These are phyloP conservation scores for Ehretia macrophylla DNA, from an alignment of 257 asterid genomes.

Conservation along the genomic window DNA sequence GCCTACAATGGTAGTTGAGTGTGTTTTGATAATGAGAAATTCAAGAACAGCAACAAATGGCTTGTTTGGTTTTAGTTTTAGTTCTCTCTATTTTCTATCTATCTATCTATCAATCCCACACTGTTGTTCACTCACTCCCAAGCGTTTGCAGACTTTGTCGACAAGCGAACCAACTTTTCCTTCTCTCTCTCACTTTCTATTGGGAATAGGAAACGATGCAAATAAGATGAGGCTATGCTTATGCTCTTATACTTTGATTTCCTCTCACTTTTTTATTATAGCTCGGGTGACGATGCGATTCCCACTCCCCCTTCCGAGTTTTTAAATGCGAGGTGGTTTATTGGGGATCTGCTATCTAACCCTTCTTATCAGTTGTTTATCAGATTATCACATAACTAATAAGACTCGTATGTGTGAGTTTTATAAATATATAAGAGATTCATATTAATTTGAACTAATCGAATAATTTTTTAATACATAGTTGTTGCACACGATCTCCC, in stretches of 20 bases:
- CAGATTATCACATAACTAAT: no score
- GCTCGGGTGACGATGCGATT: no score
- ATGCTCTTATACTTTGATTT: not conserved
- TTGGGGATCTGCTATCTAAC: not conserved
- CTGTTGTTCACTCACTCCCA: not conserved
- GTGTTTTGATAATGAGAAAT: not conserved
- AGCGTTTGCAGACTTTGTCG: not conserved
- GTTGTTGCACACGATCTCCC: no score
- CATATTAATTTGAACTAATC: no score
- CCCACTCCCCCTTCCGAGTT: no score
- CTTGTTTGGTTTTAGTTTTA: not conserved
- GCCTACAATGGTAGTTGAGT: not conserved
- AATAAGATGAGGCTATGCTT: not conserved
- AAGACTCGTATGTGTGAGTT: no score
- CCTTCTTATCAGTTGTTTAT: no score
- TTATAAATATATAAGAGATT: no score
- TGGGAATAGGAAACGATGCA: conserved; percentile 1
- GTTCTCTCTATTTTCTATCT: not conserved
- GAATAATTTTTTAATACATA: no score
- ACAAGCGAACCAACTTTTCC: conserved; percentile 1
- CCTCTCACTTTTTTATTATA: not conserved
- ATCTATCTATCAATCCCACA: not conserved
- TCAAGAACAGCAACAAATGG: no score
- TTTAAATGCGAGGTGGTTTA: not conserved
- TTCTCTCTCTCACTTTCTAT: not conserved